These are phyloP conservation scores for Salix koriyanagi DNA, from an alignment of 345 rosid species.

Conservation along the genomic window DNA sequence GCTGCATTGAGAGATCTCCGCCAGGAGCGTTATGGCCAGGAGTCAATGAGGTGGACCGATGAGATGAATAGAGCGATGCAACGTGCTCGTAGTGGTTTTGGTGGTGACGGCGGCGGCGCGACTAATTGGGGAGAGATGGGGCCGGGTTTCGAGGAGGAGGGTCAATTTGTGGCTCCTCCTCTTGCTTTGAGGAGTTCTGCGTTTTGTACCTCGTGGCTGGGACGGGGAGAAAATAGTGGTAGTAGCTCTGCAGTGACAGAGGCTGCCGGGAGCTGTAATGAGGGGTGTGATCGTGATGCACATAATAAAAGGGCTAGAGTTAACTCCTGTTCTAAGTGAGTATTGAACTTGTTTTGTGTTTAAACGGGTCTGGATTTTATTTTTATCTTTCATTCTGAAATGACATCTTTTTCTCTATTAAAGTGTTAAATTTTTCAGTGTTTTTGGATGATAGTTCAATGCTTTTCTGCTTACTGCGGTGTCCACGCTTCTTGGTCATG, in stretches of 20 bases:
- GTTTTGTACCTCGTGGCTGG: conserved; percentile 15
- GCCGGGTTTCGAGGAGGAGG: conserved; percentile 6
- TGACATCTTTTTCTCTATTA: neutral
- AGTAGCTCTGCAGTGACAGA: conserved; percentile 16
- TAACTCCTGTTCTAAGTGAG: conserved; percentile 48
- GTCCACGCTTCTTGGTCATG: neutral
- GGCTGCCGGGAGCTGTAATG: conserved; percentile 20
- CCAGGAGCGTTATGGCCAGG: conserved; percentile 10
- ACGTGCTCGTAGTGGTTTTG: neutral
- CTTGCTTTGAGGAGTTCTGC: conserved; percentile 17
- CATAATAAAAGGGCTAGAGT: conserved; percentile 82
- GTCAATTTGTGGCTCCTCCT: neutral
- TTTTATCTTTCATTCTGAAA: too few species aligned
- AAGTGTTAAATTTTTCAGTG: neutral
- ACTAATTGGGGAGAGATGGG: conserved; percentile 22
- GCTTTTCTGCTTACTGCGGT: neutral
- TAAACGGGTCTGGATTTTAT: neutral
- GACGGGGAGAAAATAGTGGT: conserved; percentile 61
- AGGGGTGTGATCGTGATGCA: conserved; percentile 34
- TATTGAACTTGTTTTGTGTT: neutral
- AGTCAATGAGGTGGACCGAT: conserved; percentile 28
- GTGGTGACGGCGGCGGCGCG: conserved; percentile 8
- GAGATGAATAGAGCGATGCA: conserved; percentile 31
- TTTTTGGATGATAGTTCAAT: neutral
- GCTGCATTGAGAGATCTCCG: conserved; percentile 9